Conservation (phyloP, 2,329 filamentous ascomycete species). For the Escovopsis sp. region DNA sequence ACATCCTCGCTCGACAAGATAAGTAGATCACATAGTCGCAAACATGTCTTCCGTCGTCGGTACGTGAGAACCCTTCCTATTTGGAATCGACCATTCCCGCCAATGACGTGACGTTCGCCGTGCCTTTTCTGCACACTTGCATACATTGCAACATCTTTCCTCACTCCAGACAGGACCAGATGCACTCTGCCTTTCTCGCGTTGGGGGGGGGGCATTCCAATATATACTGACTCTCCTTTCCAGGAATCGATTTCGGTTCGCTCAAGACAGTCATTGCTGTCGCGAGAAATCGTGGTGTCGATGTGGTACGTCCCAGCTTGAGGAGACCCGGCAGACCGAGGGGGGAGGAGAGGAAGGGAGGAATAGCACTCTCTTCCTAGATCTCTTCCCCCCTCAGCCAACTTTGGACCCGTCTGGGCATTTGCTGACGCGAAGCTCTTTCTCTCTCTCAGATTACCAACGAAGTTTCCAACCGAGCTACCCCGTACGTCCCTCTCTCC, state of each 20-base stretch:
- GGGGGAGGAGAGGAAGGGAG: no score
- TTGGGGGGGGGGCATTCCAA: no score
- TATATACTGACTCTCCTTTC: conserved; percentile 7
- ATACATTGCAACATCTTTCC: not conserved
- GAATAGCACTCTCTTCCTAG: no score
- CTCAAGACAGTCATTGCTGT: conserved; percentile 96
- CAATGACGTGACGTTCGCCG: conserved; percentile 1
- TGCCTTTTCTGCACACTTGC: conserved; percentile 1
- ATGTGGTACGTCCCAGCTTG: conserved; percentile 61
- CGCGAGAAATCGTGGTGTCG: conserved; percentile 94
- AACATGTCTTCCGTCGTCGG: conserved; percentile 8
- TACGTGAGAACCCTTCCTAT: conserved; percentile 1
- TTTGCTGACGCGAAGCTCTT: not conserved
- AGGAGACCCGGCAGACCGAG: no score
- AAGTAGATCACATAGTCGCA: not conserved
- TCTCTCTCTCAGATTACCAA: conserved; percentile 63
- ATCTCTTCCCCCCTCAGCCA: no score
- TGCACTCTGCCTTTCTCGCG: no score
- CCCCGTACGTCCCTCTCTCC: conserved; percentile 57
- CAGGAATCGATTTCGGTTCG: conserved; percentile 86
- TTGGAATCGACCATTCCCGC: not conserved
- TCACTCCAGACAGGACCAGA: no score
- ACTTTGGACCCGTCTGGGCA: no score
- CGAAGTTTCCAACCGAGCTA: conserved; percentile 96
- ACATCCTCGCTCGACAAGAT: no score